Evolutionary conservation across 2,329 filamentous ascomycete species (phyloP), one percentile per base, ranked within the genome.

Genomic region (Parascedosporium putredinis): DNA sequence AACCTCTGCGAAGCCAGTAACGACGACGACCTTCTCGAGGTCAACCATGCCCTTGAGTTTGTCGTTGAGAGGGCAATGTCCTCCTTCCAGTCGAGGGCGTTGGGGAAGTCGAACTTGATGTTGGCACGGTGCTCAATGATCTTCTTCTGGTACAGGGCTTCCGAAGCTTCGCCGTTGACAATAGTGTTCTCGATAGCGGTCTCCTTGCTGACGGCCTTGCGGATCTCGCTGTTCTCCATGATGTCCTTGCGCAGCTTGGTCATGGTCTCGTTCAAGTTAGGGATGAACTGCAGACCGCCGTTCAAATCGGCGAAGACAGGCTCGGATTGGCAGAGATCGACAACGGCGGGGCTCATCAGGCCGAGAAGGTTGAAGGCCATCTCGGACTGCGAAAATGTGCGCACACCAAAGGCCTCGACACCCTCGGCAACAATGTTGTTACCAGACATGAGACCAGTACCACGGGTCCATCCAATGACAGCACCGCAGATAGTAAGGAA

Each of bases 311-410:
- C 93, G 69, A 93, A 97, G 52, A 98, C 89, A 9, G 93, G 94
- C 71, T 97, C 88, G 42, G 80, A 75, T 72, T 98, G 93, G 76
- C 93, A 98, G 40, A 98, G 79, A 64, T 98, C 89, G 58, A 95
- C 90, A 59, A 98, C 87, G 24, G 84, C 79, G 33, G 93, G 90
- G 1, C 90, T 86, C 93, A 98, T 95, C 49, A 98, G 79, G 58
- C 93, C 91, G 42, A 98, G 80, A 57, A 98, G 71, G 70, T 98
- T 98, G 77, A 98, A 98, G 14, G 93, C 93, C 93, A 98, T 98
- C 69, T 98, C 93, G 66, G 95, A 89, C 71, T 97, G 93, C 8
- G 91, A 97, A 76, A 98, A 98, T 3, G 93, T 98, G 59, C 93
- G 89, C 23, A 97, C 93, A 60, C 93, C 93, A 57, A 94, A 93